Conservation (phyloP, 2,329 filamentous ascomycete genomes). For the Penicillium sp. region DNA sequence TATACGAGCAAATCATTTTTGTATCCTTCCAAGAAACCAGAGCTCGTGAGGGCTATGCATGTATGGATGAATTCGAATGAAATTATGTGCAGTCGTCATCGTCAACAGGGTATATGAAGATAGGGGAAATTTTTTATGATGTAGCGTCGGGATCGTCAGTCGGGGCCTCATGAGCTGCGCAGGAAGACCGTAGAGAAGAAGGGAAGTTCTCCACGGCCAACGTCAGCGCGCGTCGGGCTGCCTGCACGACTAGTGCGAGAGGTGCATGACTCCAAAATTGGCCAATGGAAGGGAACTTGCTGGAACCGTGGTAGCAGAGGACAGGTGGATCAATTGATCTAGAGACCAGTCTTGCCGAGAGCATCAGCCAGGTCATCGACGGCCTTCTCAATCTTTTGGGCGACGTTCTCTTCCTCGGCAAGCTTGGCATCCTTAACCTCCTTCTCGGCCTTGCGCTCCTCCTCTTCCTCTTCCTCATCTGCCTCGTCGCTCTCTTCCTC, state of each 20-base stretch:
- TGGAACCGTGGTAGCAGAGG: constrained; percentile 4
- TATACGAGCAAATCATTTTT: constrained; percentile 18
- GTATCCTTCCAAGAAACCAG: constrained; percentile 19
- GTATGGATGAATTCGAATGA: constrained; percentile 17
- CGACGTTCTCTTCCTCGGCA: constrained; percentile 63
- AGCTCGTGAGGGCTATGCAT: constrained; percentile 25
- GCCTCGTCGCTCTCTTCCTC: constrained; percentile 62
- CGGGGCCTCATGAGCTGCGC: constrained; percentile 18
- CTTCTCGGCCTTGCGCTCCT: constrained; percentile 63
- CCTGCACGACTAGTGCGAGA: constrained; percentile 3
- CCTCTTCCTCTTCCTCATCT: constrained; percentile 71
- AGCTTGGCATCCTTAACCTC: constrained; percentile 69
- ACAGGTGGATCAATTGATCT: constrained; percentile 16
- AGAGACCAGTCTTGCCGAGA: constrained; percentile 68
- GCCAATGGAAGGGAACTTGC: constrained; percentile 1
- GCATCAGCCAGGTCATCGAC: constrained; percentile 80
- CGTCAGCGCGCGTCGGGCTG: background rate
- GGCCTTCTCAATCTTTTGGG: constrained; percentile 75
- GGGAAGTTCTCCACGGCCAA: background rate
- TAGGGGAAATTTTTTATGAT: constrained; percentile 18
- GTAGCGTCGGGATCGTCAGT: constrained; percentile 24
- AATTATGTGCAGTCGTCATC: constrained; percentile 32
- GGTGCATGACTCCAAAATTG: constrained; percentile 7
- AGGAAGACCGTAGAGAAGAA: background rate
- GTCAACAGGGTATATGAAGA: constrained; percentile 30